Percentiles rank a stretch among this genome's conserved stretches.
Conservation (phyloP, 2,329 filamentous ascomycete genomes). For the Davidsoniella virescens region DNA sequence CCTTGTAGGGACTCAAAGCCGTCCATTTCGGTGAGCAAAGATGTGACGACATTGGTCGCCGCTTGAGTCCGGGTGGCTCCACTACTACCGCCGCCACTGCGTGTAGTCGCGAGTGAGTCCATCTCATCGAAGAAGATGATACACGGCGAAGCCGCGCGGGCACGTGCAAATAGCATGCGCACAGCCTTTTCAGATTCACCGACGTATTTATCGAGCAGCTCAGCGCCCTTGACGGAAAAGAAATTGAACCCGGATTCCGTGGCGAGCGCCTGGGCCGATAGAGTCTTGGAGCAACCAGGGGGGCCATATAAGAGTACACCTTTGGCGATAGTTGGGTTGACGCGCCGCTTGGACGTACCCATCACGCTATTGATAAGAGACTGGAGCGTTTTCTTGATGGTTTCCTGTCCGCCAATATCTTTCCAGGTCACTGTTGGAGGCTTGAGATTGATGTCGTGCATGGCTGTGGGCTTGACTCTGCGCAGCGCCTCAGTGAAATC, state of each 20-base stretch:
- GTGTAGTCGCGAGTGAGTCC: constrained; percentile 39
- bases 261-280: constrained; percentile 79
- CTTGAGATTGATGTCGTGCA: constrained; percentile 78
- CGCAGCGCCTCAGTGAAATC: constrained; percentile 52
- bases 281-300: constrained; percentile 86
- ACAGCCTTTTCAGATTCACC: constrained; percentile 82
- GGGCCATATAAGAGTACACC: constrained; percentile 83
- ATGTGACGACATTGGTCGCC: constrained; percentile 72
- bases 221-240: constrained; percentile 82
- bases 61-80: constrained; percentile 20
- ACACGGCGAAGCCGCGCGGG: constrained; percentile 67
- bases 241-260: constrained; percentile 88
- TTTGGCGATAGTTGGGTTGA: constrained; percentile 47
- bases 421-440: constrained; percentile 74
- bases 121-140: constrained; percentile 70
- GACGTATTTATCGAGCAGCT: constrained; percentile 92
- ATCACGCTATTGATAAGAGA: constrained; percentile 26
- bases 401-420: constrained; percentile 73
- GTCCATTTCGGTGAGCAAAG: constrained; percentile 87
- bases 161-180: constrained; percentile 71
- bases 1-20: constrained; percentile 73
- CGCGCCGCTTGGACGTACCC: constrained; percentile 19
- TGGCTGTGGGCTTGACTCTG: constrained; percentile 61
- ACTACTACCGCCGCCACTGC: constrained; percentile 31
- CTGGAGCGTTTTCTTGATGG: constrained; percentile 48